Evolutionary conservation across 208 protist species (phyloP), one percentile per base, ranked within the genome.

Genomic region (Crithidia thermophila): DNA sequence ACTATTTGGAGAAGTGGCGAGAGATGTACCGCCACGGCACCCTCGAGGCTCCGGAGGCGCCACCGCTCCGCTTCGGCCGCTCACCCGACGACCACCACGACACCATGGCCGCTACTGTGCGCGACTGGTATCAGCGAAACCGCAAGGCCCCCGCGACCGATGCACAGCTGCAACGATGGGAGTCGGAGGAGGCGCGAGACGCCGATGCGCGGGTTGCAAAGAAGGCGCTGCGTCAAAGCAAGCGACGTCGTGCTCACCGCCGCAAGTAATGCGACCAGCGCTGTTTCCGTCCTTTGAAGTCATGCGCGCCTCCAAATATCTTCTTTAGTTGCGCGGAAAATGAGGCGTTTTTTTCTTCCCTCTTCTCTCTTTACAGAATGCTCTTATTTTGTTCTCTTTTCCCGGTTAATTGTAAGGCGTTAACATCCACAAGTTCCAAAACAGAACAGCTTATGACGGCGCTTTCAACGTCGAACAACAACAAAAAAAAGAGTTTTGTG

Each of bases 1-100:
- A 97, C 67, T 97, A 97, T 67, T 69, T 97, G 50, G 76, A 88
- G 55, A 93, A 94, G 69, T 97, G 88, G 86, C 64, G 87, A n/a
- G 87, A 94, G 51, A 97, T 97, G 91, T 97, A 97, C 69, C 85
- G 83, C 5, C 87, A 94, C 62, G 91, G 91, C 45, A 94, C 88
- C 2, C 85, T 97, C 28, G 91, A 97, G 49, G 89, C 75, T 4
- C 87, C 91, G 21, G 86, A 92, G n/a, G 70, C 55, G 11, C 86
- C 87, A 13, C 57, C 74, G 16, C 61, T 94, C 28, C 82, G 79
- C 25, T 94, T 94, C 67, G 91, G 91, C 6, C 87, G 79, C 46
- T 77, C 62, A 3, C 75, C 84, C 4, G 85, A 90, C 50, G 91
- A 96, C 51, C 86, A 94, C 70, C 74, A 77, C 16, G 79, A 93